Conservation (phyloP, 2,329 filamentous ascomycete genomes). For the Verticillium longisporum region DNA sequence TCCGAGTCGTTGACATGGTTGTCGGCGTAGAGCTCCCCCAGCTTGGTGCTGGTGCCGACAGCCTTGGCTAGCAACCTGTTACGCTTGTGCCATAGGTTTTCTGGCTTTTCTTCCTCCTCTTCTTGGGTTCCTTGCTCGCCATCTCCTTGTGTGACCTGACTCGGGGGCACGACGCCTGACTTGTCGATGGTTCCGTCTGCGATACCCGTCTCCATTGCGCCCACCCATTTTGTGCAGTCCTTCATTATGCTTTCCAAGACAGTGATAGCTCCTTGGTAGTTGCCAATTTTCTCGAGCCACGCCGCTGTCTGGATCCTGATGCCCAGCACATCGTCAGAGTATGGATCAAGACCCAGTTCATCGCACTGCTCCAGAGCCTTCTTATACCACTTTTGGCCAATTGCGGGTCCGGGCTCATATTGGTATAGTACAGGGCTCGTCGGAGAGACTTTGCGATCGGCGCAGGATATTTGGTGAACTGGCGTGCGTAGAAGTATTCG, state of each 20-base stretch:
- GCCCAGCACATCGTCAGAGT: slow-evolving; percentile 85
- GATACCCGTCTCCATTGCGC: slow-evolving; percentile 42
- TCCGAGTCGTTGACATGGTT: slow-evolving; percentile 69
- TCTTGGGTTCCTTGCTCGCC: slow-evolving; percentile 7
- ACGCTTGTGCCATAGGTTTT: slow-evolving; percentile 50
- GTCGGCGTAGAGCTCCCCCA: slow-evolving; percentile 75
- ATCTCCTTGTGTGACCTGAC: slow-evolving; percentile 4
- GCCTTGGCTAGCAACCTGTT: slow-evolving; percentile 66
- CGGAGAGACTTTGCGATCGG: slow-evolving; percentile 72
- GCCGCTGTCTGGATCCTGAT: slow-evolving; percentile 76
- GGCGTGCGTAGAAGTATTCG: slow-evolving; percentile 45
- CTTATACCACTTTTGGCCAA: slow-evolving; percentile 80
- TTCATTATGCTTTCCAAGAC: slow-evolving; percentile 69
- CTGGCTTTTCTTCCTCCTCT: slow-evolving; percentile 23
- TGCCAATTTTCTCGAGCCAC: slow-evolving; percentile 71
- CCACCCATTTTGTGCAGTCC: slow-evolving; percentile 61
- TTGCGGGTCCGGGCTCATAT: slow-evolving; percentile 65
- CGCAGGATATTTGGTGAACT: slow-evolving; percentile 57
- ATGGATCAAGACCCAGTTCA: slow-evolving; percentile 74
- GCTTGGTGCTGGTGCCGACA: slow-evolving; percentile 71
- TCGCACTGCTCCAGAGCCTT: slow-evolving; percentile 68
- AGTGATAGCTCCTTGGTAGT: slow-evolving; percentile 63
- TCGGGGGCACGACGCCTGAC: slow-evolving; percentile 24
- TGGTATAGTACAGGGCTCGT: slow-evolving; percentile 79
- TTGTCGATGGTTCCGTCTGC: slow-evolving; percentile 38